Base-by-base conservation (phyloP, 1,284 basidiomycete species). In the Leccinum solheimii region DNA sequence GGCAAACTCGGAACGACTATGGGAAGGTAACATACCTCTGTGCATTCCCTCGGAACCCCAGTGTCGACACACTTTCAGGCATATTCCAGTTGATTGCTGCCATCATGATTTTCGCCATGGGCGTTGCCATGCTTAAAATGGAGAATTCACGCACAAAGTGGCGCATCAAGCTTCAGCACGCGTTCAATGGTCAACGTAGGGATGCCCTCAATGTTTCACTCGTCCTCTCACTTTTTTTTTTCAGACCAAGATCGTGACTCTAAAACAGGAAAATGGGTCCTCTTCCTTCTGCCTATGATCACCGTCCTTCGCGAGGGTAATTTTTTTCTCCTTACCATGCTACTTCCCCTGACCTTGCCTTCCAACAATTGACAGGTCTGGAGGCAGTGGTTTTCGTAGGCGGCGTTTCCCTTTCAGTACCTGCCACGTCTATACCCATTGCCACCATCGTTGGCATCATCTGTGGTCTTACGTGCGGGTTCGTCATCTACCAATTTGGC, bases 371-470 rank as follows among this genome's bases (percentile, higher is more conserved):
- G 34, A 54, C 66, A 86, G 84, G 86, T 58, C 82, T 97, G 67
- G 95, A 98, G 76, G 94, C 92, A 1, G 90, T 97, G 62, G 82
- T 98, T 64, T 97, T 97, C 72, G 94, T 97, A 57, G 92, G 95
- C 19, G 95, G 95, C 61, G 95, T 97, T 49, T 88, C 94, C 2
- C 86, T 97, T 51, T 88, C 88, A 43, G 84, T 92, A 70, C 80
- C 86, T 2, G 95, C 91, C 2, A 85, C 82, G 1, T 85, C 94
- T 5, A 96, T 97, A 69, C 95, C 95, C 1, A 88, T 97, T 55
- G 91, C 95, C 6, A 86, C 93, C 57, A 88, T 97, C 63, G 85
- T 89, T 40, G 95, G 94, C 51, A 78, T 97, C 61, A 74, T 94
- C 57, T 84, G 85, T 59, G 95, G 95, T 27, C 75, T 90, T 54